Evolutionary conservation across 2,329 filamentous ascomycete species (phyloP).

Genomic region (Pyrenophora teres): DNA sequence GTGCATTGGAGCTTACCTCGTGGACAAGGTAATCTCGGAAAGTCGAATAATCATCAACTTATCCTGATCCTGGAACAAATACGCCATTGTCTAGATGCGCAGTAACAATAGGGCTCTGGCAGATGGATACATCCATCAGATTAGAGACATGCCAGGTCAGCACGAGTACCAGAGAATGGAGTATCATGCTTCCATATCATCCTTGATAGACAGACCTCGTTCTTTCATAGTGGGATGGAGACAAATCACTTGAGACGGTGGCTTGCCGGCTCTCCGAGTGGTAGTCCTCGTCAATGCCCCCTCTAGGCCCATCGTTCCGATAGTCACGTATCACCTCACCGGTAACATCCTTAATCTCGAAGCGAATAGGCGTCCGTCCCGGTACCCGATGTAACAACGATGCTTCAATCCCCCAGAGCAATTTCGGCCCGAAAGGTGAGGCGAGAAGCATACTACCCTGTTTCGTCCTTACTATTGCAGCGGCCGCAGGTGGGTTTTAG

Average conservation of each 20-base stretch:
- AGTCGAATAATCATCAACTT: constrained; percentile 23
- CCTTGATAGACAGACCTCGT: background rate
- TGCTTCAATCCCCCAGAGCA: constrained; percentile 5
- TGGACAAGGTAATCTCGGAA: constrained; percentile 24
- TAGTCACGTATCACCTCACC: constrained; percentile 18
- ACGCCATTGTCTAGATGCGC: constrained; percentile 13
- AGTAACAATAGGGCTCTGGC: constrained; percentile 6
- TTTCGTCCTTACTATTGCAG: constrained; percentile 19
- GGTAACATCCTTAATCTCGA: constrained; percentile 16
- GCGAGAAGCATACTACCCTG: constrained; percentile 21
- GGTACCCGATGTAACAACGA: constrained; percentile 6
- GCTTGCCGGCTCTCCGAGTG: background rate
- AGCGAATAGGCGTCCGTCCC: constrained; percentile 4
- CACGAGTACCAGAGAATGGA: background rate
- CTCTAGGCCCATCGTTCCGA: background rate
- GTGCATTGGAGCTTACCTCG: constrained; percentile 15
- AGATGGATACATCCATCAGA: background rate
- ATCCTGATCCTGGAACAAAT: constrained; percentile 22
- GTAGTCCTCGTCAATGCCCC: background rate
- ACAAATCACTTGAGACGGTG: background rate
- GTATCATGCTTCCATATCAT: background rate
- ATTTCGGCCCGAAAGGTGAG: constrained; percentile 24
- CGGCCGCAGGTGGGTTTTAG: constrained; percentile 21
- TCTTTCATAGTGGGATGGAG: background rate
- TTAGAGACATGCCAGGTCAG: background rate